phyloP scores from a whole-genome alignment of 805 yeast genomes.

The Barnettozyma sucrosica region DNA sequence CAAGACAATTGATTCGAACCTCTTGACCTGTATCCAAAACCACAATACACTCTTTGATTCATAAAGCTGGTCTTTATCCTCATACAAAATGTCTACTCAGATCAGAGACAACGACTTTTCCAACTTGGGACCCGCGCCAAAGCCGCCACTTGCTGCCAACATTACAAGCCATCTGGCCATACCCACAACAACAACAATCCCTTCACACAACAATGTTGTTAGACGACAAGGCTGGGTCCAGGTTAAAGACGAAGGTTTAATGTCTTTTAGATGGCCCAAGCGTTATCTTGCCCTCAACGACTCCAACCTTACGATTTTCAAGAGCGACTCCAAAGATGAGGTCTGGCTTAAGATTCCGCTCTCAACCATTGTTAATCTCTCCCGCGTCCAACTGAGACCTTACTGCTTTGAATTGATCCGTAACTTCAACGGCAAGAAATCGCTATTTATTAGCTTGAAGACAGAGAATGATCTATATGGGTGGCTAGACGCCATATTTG shows the following conservation, averaged over 20 bases:
- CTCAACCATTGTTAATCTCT: conserved; percentile 55
- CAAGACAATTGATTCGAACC: background rate
- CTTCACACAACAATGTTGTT: conserved; percentile 15
- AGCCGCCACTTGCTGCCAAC: conserved; percentile 34
- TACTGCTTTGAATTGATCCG: conserved; percentile 72
- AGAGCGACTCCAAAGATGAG: conserved; percentile 50
- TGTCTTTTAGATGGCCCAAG: conserved; percentile 89
- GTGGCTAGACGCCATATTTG: conserved; percentile 86
- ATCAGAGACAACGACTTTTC: conserved; percentile 41
- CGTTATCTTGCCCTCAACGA: conserved; percentile 76
- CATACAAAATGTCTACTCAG: conserved; percentile 28
- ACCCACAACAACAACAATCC: conserved; percentile 9
- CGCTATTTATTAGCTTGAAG: conserved; percentile 71
- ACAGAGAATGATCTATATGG: conserved; percentile 73
- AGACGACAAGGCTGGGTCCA: conserved; percentile 78
- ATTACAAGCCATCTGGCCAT: conserved; percentile 15
- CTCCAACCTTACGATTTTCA: conserved; percentile 67
- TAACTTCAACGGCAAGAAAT: conserved; percentile 38
- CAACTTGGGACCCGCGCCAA: conserved; percentile 52
- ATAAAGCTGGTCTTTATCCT: conserved; percentile 9
- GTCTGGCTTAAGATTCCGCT: conserved; percentile 48
- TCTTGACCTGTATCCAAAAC: background rate
- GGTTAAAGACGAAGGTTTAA: conserved; percentile 86
- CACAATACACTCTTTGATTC: background rate
- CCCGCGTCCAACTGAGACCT: conserved; percentile 66